phyloP scores from a whole-genome alignment of 2,329 filamentous ascomycete species.

The Beauveria medogensis region DNA sequence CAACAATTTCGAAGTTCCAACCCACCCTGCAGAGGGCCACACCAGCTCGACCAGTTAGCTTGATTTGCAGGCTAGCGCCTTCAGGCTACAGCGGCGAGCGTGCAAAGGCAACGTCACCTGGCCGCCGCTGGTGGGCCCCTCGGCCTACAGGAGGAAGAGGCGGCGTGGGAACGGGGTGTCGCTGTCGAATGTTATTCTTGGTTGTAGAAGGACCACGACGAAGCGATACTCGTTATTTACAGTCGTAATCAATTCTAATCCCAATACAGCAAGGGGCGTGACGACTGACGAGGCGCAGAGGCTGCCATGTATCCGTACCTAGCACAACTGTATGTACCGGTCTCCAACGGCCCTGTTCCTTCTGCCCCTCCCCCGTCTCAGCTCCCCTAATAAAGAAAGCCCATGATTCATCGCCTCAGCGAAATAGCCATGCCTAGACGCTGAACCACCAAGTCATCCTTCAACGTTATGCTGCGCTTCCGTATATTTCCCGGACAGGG shows the following conservation, averaged over 20 bases:
- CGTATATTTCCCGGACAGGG: neutral
- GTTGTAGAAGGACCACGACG: neutral
- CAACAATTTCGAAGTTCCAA: neutral
- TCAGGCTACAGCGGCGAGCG: neutral
- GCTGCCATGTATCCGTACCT: neutral
- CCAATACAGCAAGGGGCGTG: neutral
- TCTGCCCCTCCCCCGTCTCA: neutral
- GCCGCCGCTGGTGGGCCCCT: neutral
- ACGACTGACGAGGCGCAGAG: neutral
- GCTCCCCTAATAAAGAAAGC: neutral
- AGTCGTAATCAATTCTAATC: neutral
- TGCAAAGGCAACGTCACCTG: constrained; percentile 5
- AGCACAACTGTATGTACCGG: neutral
- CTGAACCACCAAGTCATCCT: neutral
- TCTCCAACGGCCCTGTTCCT: neutral
- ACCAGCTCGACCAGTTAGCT: neutral
- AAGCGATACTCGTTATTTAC: neutral
- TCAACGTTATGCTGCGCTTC: neutral
- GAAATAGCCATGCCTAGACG: neutral
- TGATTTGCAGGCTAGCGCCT: neutral
- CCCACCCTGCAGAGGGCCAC: neutral
- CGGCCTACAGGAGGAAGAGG: neutral
- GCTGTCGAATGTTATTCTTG: neutral
- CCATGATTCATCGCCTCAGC: constrained; percentile 5
- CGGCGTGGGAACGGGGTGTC: neutral